Evolutionary conservation across 805 yeast genomes (phyloP), one percentile per base, ranked within the genome.

Genomic region (Candida piceae): DNA sequence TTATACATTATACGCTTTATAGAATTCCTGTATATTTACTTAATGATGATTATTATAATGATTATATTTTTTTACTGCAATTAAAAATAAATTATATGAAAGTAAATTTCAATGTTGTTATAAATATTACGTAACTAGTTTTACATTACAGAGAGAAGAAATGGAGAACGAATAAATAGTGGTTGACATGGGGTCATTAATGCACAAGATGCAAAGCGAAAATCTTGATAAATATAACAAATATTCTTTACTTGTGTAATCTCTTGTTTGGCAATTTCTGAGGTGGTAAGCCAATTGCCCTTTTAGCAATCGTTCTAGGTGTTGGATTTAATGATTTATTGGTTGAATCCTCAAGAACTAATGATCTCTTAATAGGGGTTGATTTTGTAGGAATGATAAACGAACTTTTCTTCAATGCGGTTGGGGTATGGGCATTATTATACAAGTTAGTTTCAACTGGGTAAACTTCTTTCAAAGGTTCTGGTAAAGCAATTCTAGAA

Each of bases 371-470:
- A 3, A 83, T 64, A 3, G 84, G 88, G 4, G 76, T 73, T 0
- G 89, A 82, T 39, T 73, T 78, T 1, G 71, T 67, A 31, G 81
- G 90, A 55, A 84, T 88, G 11, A 81, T 64, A 0, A 48, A 45
- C 7, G 40, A 33, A 1, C 82, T 78, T 37, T 77, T 72, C 44
- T 67, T 71, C 11, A 70, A 72, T 5, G 75, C 75, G 29, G 73
- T 76, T 52, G 77, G 74, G 44, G 69, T 75, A 35, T 70, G 74
- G 0, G 84, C 77, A 32, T 80, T 70, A 46, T 69, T 77, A n/a
- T 70, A 55, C 34, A 66, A 59, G 2, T 64, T 66, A 4, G 58
- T 57, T 4, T 66, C 51, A 10, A 67, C 52, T 3, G 63, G 50
- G 1, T 67, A 58, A 36, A 69, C 69, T 18, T 65, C 63, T 43